phyloP scores from a whole-genome alignment of 805 yeast genomes.

The Yarrowia yakushimensis region DNA sequence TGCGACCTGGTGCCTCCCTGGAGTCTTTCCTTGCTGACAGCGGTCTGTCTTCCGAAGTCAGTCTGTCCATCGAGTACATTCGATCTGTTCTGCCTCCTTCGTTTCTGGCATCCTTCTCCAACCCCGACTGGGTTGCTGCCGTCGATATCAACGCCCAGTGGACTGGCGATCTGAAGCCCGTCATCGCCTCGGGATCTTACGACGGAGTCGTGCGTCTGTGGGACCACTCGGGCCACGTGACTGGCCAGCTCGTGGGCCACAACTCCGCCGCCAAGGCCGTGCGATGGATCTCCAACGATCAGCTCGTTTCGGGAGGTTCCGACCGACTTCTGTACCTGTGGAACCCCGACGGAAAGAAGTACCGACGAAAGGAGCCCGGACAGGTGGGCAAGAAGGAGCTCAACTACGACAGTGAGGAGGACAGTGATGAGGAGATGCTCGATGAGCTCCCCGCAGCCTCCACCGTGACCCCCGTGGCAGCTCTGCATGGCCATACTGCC shows the following conservation, averaged over 20 bases:
- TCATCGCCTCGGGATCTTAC: conserved; percentile 82
- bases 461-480: conserved; percentile 57
- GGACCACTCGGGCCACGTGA: conserved; percentile 75
- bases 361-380: conserved; percentile 23
- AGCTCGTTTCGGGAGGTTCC: conserved; percentile 80
- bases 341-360: conserved; percentile 54
- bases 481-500: conserved; percentile 85
- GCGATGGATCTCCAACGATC: conserved; percentile 68
- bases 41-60: conserved; percentile 79
- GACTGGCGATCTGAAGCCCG: conserved; percentile 42
- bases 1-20: conserved; percentile 59
- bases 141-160: conserved; percentile 48
- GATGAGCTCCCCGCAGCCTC: conserved; percentile 43
- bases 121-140: conserved; percentile 94
- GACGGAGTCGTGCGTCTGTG: conserved; percentile 93
- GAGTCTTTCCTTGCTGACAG: conserved; percentile 72
- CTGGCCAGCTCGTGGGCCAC: conserved; percentile 81
- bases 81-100: conserved; percentile 94
- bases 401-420: conserved; percentile 30
- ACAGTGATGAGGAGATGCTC: conserved; percentile 45
- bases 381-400: conserved; percentile 22
- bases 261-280: conserved; percentile 82
- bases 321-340: conserved; percentile 87
- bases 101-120: conserved; percentile 77
- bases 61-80: conserved; percentile 80